phyloP scores from a whole-genome alignment of 2,329 filamentous ascomycete species.

The Trichoderma asperellum region DNA sequence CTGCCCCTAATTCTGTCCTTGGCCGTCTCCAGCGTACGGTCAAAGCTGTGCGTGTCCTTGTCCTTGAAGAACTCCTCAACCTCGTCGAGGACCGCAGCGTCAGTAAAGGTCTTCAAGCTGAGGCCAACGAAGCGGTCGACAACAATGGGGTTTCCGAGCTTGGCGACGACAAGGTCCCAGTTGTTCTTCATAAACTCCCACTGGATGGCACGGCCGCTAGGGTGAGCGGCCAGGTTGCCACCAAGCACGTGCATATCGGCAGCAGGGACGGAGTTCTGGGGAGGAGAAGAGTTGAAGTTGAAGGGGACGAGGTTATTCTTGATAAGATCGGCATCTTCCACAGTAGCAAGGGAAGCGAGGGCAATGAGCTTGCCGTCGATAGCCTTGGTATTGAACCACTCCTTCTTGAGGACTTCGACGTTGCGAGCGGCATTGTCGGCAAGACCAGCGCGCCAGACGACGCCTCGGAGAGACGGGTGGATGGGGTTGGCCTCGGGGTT shows the following conservation, averaged over 20 bases:
- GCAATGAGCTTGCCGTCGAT: constrained; percentile 91
- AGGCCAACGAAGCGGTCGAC: constrained; percentile 86
- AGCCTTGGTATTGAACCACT: constrained; percentile 80
- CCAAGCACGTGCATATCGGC: constrained; percentile 88
- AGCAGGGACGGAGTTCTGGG: constrained; percentile 69
- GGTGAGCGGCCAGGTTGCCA: constrained; percentile 72
- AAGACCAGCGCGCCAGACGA: constrained; percentile 80
- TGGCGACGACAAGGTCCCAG: constrained; percentile 73
- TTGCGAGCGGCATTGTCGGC: constrained; percentile 68
- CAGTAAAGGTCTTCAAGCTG: constrained; percentile 77
- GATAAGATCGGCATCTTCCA: constrained; percentile 70
- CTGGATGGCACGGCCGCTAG: constrained; percentile 70
- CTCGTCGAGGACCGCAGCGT: constrained; percentile 69
- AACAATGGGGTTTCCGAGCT: constrained; percentile 82
- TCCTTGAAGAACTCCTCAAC: constrained; percentile 82
- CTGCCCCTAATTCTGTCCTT: constrained; percentile 84
- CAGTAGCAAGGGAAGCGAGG: constrained; percentile 74
- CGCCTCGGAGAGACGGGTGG: constrained; percentile 77
- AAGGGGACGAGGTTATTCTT: constrained; percentile 70
- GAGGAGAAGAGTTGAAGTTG: constrained; percentile 70
- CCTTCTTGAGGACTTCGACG: constrained; percentile 78
- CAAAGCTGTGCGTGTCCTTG: constrained; percentile 85
- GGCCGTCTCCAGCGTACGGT: constrained; percentile 82
- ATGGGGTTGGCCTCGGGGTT: constrained; percentile 71
- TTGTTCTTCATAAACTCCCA: constrained; percentile 87